Conservation (phyloP, 2,329 filamentous ascomycete genomes). For the Cephalotrichum gorgonifer region DNA sequence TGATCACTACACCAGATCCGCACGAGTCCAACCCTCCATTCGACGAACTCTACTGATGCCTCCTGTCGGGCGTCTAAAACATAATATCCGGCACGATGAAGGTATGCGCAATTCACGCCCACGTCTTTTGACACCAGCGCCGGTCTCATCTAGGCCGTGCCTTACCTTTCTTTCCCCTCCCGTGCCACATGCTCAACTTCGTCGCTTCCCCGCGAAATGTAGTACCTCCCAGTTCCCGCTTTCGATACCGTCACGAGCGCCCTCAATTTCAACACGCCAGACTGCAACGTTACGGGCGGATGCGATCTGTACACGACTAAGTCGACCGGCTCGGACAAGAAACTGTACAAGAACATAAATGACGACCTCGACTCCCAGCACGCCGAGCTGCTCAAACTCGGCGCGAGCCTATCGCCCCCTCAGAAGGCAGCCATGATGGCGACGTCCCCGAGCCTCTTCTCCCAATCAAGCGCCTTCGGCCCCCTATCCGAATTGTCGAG, state of each 20-base stretch:
- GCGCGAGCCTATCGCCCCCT: conserved; percentile 78
- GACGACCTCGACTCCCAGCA: conserved; percentile 85
- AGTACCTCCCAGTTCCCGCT: conserved; percentile 88
- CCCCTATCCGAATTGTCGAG: conserved; percentile 80
- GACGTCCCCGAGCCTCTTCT: conserved; percentile 56
- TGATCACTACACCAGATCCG: background rate
- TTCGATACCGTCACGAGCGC: conserved; percentile 88
- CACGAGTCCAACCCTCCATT: background rate
- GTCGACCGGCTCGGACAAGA: conserved; percentile 89
- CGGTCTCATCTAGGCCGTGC: background rate
- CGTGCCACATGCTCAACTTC: background rate
- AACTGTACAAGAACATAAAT: conserved; percentile 92
- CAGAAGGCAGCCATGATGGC: conserved; percentile 60
- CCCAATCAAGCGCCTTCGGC: conserved; percentile 83
- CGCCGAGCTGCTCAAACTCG: conserved; percentile 75
- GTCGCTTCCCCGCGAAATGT: background rate
- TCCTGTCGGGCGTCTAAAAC: conserved; percentile 5
- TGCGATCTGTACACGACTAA: conserved; percentile 98
- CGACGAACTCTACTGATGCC: conserved; percentile 3
- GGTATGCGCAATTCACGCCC: conserved; percentile 9
- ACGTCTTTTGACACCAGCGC: background rate
- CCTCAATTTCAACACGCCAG: conserved; percentile 89
- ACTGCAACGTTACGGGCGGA: conserved; percentile 83
- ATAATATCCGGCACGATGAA: conserved; percentile 10
- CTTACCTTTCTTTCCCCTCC: no score